Evolutionary conservation across 2,329 filamentous ascomycete species (phyloP).

Genomic region (Aspergillus ochraceus): DNA sequence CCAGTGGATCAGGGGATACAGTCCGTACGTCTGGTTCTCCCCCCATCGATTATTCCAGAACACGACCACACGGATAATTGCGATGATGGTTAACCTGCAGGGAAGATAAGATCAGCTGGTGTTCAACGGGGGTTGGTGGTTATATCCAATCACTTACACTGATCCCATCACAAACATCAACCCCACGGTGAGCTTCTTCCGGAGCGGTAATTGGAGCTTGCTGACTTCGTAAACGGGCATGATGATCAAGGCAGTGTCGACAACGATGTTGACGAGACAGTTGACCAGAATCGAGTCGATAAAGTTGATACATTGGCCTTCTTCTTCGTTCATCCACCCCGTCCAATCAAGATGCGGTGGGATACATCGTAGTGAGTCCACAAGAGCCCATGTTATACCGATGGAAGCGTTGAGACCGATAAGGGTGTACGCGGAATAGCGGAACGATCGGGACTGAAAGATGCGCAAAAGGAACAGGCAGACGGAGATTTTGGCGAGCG

Average conservation of each 20-base stretch:
- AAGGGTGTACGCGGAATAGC: constrained; percentile 16
- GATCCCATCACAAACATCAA: constrained; percentile 21
- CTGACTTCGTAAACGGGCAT: constrained; percentile 23
- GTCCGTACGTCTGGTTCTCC: constrained; percentile 16
- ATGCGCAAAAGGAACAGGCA: constrained; percentile 25
- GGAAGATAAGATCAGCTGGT: constrained; percentile 1
- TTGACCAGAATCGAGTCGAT: constrained; percentile 17
- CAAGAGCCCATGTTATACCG: constrained; percentile 20
- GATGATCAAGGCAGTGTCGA: constrained; percentile 21
- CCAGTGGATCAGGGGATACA: constrained; percentile 28
- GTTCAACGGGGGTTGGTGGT: not conserved
- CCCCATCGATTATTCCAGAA: constrained; percentile 27
- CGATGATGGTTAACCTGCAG: constrained; percentile 23
- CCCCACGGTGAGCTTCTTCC: constrained; percentile 18
- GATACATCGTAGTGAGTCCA: constrained; percentile 20
- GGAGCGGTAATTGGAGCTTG: constrained; percentile 18
- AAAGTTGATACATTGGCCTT: constrained; percentile 21
- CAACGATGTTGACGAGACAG: constrained; percentile 21
- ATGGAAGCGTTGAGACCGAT: constrained; percentile 23
- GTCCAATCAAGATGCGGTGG: constrained; percentile 23
- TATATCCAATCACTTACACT: constrained; percentile 8
- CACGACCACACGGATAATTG: constrained; percentile 26
- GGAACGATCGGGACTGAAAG: constrained; percentile 20
- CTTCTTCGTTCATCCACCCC: constrained; percentile 14
- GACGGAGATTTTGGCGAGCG: constrained; percentile 26